A percentile compares a stretch with the other conserved stretches of the same genome.
Conservation (phyloP, 768 basidiomycete genomes). For the Wakefieldia striispora region DNA sequence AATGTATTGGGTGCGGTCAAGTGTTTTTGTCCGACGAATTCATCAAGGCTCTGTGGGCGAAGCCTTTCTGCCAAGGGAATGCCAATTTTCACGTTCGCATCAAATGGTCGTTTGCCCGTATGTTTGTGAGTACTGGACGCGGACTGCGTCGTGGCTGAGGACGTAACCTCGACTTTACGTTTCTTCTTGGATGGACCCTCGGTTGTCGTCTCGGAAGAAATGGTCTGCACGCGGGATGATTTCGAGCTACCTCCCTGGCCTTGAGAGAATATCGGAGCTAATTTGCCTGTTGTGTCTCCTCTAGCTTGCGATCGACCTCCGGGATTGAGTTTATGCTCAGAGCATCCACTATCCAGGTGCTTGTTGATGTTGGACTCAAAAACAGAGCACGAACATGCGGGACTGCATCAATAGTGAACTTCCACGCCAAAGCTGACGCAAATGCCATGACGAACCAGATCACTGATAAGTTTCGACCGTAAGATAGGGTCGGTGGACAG, state of each 20-base stretch:
- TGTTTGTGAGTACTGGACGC: slow-evolving; percentile 18
- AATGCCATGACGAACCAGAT: slow-evolving; percentile 23
- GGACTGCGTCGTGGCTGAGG: slow-evolving; percentile 4
- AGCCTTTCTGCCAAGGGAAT: slow-evolving; percentile 71
- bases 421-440: no score
- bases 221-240: slow-evolving; percentile 9
- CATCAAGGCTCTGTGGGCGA: slow-evolving; percentile 58
- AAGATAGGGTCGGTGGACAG: slow-evolving; percentile 2
- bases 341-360: slow-evolving; percentile 51
- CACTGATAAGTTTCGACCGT: slow-evolving; percentile 8
- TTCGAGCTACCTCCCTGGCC: slow-evolving; percentile 9
- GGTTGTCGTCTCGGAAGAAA: slow-evolving; percentile 5
- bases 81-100: slow-evolving; percentile 28
- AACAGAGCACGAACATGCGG: slow-evolving; percentile 47
- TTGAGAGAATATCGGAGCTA: slow-evolving; percentile 45
- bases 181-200: slow-evolving; percentile 28
- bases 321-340: slow-evolving; percentile 14
- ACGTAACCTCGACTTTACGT: slow-evolving; percentile 23
- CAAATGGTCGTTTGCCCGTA: slow-evolving; percentile 18
- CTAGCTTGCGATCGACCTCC: slow-evolving; percentile 4
- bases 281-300: slow-evolving; percentile 21
- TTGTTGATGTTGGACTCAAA: slow-evolving; percentile 43
- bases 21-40: slow-evolving; percentile 73
- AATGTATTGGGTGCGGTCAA: slow-evolving; percentile 56
- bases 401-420: slow-evolving; percentile 33